A percentile compares a stretch with the other conserved stretches of the same genome.
Conservation (phyloP, 768 basidiomycete genomes). For the Trametes villosa region DNA sequence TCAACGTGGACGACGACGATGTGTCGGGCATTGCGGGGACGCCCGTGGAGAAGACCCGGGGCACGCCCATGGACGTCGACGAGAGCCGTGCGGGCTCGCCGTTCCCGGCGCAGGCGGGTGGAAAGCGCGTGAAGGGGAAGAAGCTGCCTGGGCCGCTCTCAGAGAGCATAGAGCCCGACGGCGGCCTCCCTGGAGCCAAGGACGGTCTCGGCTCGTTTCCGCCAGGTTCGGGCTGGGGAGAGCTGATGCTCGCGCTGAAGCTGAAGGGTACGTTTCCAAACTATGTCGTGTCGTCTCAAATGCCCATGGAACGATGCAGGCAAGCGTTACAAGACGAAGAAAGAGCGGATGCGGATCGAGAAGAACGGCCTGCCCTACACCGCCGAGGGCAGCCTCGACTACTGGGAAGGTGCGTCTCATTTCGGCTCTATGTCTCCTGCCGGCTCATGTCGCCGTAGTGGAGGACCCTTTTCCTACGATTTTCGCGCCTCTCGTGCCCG, state of each 20-base stretch:
- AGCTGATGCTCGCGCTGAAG: slow-evolving; percentile 72
- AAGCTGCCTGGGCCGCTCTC: slow-evolving; percentile 46
- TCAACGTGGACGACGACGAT: slow-evolving; percentile 49
- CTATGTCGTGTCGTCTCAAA: not conserved
- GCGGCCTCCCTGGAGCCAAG: slow-evolving; percentile 74
- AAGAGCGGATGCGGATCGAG: slow-evolving; percentile 77
- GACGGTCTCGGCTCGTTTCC: slow-evolving; percentile 79
- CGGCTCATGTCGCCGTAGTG: slow-evolving; percentile 46
- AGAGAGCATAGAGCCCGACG: slow-evolving; percentile 66
- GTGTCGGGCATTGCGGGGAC: slow-evolving; percentile 29
- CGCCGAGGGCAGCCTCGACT: slow-evolving; percentile 82
- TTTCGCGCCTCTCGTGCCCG: slow-evolving; percentile 64
- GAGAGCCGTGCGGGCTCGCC: slow-evolving; percentile 40
- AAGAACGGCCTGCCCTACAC: slow-evolving; percentile 72
- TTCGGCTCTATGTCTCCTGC: not conserved
- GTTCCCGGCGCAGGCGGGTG: slow-evolving; percentile 25
- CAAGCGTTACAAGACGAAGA: slow-evolving; percentile 81
- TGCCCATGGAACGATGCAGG: slow-evolving; percentile 42
- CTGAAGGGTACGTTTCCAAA: slow-evolving; percentile 58
- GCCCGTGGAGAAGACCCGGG: slow-evolving; percentile 23
- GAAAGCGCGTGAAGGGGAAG: slow-evolving; percentile 36
- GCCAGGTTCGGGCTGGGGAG: slow-evolving; percentile 70
- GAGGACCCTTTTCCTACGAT: slow-evolving; percentile 80
- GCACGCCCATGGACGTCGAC: slow-evolving; percentile 44
- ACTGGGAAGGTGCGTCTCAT: slow-evolving; percentile 59